A percentile compares a stretch with the other conserved stretches of the same genome.
phyloP scores from a whole-genome alignment of 805 yeast species.

The Ogataea allantospora region DNA sequence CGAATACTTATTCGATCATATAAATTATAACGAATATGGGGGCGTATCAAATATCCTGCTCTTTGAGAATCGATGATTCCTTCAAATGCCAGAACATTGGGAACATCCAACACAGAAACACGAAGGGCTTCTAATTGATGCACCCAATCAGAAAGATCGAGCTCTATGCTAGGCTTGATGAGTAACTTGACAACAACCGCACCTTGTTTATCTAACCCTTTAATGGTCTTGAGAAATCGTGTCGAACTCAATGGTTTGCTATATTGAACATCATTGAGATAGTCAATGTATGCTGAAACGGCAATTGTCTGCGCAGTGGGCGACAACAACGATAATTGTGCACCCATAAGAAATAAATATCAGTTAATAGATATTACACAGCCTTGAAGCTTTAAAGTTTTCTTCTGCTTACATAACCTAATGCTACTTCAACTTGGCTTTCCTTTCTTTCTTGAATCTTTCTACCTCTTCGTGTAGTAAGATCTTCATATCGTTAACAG shows the following conservation, averaged over 20 bases:
- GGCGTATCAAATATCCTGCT: slow-evolving; percentile 88
- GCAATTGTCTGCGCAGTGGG: slow-evolving; percentile 94
- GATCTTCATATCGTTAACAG: slow-evolving; percentile 46
- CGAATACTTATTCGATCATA: slow-evolving; percentile 84
- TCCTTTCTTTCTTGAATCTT: slow-evolving; percentile 40
- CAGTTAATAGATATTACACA: slow-evolving; percentile 2
- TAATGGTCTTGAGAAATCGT: slow-evolving; percentile 81
- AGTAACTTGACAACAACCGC: slow-evolving; percentile 75
- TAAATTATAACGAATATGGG: slow-evolving; percentile 72
- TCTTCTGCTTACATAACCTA: slow-evolving; percentile 1
- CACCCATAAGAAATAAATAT: slow-evolving; percentile 61
- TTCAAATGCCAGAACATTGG: slow-evolving; percentile 68
- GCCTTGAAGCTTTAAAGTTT: slow-evolving; percentile 7
- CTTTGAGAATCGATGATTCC: slow-evolving; percentile 82
- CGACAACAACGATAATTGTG: slow-evolving; percentile 77
- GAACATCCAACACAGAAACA: slow-evolving; percentile 43
- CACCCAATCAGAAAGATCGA: slow-evolving; percentile 36
- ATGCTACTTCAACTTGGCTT: slow-evolving; percentile 11
- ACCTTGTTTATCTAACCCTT: slow-evolving; percentile 73
- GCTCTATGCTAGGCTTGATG: slow-evolving; percentile 59
- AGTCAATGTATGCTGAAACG: slow-evolving; percentile 83
- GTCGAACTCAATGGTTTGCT: slow-evolving; percentile 74
- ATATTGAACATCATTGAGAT: slow-evolving; percentile 72
- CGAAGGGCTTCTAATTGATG: slow-evolving; percentile 36
- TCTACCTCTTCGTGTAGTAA: slow-evolving; percentile 53